phyloP scores from a whole-genome alignment of 208 protist genomes.

The Trypanosoma conorhini region DNA sequence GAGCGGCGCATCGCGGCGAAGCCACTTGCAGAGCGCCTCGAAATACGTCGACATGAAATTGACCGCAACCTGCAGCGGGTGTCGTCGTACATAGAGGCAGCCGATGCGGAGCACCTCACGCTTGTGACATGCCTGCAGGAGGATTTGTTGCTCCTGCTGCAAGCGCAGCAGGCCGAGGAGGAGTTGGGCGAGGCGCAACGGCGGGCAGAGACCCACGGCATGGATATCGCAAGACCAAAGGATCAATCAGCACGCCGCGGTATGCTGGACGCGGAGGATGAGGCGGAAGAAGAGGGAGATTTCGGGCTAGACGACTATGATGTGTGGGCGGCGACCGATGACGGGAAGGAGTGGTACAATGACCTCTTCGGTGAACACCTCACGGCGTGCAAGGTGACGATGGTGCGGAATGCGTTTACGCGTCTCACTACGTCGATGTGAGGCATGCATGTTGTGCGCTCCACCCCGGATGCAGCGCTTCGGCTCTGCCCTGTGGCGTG shows the following conservation, averaged over 20 bases:
- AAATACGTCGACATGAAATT: conserved; percentile 8
- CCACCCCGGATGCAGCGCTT: neutral
- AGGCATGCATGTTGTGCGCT: neutral
- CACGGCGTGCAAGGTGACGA: conserved; percentile 9
- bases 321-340: conserved; percentile 10
- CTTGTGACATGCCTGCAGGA: conserved; percentile 14
- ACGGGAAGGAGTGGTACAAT: conserved; percentile 12
- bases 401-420: conserved; percentile 12
- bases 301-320: conserved; percentile 5
- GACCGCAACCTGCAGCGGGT: conserved; percentile 1
- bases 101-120: conserved; percentile 4
- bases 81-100: neutral
- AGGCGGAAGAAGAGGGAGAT: neutral
- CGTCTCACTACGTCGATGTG: neutral
- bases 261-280: neutral
- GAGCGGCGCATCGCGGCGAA: neutral
- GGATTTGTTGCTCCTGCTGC: conserved; percentile 5
- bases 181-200: neutral
- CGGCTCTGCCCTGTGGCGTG: neutral
- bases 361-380: conserved; percentile 17
- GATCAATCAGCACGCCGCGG: neutral
- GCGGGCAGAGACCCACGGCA: neutral
- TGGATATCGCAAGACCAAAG: neutral
- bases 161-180: conserved; percentile 15
- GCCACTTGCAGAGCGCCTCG: conserved; percentile 3